Percentiles rank a stretch among this genome's conserved stretches.
phyloP scores from a whole-genome alignment of 2,329 filamentous ascomycete genomes.

The Epichloe bromicola region DNA sequence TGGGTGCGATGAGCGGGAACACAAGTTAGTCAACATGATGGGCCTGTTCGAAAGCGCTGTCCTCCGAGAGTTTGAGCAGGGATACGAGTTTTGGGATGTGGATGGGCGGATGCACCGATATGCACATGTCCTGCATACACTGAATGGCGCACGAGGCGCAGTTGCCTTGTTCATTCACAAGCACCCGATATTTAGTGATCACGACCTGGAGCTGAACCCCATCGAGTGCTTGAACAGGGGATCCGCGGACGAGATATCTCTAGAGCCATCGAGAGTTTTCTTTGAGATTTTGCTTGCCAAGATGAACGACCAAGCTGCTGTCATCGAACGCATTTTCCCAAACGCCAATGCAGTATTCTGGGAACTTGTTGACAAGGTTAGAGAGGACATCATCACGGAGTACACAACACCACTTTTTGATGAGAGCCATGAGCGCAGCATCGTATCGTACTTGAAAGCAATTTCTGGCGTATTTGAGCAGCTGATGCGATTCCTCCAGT shows the following conservation, averaged over 20 bases:
- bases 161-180: slow-evolving; percentile 82
- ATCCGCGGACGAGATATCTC: slow-evolving; percentile 51
- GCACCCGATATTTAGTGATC: slow-evolving; percentile 69
- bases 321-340: slow-evolving; percentile 77
- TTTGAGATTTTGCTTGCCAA: slow-evolving; percentile 63
- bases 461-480: slow-evolving; percentile 84
- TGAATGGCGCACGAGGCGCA: slow-evolving; percentile 69
- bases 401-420: slow-evolving; percentile 80
- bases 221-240: slow-evolving; percentile 69
- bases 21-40: slow-evolving; percentile 61
- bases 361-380: slow-evolving; percentile 67
- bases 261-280: slow-evolving; percentile 71
- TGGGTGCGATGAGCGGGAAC: slow-evolving; percentile 58
- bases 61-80: slow-evolving; percentile 82
- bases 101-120: slow-evolving; percentile 83
- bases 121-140: slow-evolving; percentile 66
- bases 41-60: slow-evolving; percentile 84
- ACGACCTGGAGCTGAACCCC: slow-evolving; percentile 52
- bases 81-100: slow-evolving; percentile 78
- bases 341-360: slow-evolving; percentile 57
- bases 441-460: slow-evolving; percentile 69
- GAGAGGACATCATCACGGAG: slow-evolving; percentile 73
- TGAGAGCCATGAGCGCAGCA: slow-evolving; percentile 65
- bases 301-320: slow-evolving; percentile 66
- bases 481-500: slow-evolving; percentile 61